Evolutionary conservation across 257 asterid species (phyloP).

Genomic region (Voacanga thouarsii): DNA sequence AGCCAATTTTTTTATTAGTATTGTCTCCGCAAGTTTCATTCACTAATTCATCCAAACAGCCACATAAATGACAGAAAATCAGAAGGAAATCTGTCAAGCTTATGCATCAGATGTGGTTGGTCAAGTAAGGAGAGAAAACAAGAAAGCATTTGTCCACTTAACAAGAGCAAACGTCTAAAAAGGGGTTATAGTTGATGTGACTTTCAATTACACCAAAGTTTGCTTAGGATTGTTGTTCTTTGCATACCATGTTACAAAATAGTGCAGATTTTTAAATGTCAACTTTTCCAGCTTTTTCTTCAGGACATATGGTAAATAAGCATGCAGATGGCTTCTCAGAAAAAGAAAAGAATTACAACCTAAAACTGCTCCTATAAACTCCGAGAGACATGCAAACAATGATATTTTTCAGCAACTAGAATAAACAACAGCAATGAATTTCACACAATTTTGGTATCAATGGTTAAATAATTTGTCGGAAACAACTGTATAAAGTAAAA

Average conservation of each 20-base stretch:
- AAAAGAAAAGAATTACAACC: not conserved
- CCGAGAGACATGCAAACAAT: not conserved
- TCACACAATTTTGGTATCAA: not conserved
- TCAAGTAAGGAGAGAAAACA: not conserved
- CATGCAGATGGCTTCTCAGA: not conserved
- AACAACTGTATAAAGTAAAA: not conserved
- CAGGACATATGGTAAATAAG: not conserved
- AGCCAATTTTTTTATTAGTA: too few species aligned
- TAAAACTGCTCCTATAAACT: not conserved
- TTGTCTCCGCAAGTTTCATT: too few species aligned
- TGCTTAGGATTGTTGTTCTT: not conserved
- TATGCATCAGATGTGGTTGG: not conserved
- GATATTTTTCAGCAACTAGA: not conserved
- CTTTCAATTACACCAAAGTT: too few species aligned
- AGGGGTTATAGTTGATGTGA: too few species aligned
- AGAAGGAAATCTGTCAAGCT: too few species aligned
- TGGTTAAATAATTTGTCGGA: not conserved
- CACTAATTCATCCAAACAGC: too few species aligned
- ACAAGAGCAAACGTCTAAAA: not conserved
- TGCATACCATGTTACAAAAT: not conserved
- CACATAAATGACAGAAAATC: too few species aligned
- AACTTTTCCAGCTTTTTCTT: not conserved
- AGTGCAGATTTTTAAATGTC: not conserved
- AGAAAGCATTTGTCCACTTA: not conserved
- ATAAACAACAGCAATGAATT: not conserved